Base-by-base conservation (phyloP, 2,329 filamentous ascomycete species). In the Madurella fahalii region DNA sequence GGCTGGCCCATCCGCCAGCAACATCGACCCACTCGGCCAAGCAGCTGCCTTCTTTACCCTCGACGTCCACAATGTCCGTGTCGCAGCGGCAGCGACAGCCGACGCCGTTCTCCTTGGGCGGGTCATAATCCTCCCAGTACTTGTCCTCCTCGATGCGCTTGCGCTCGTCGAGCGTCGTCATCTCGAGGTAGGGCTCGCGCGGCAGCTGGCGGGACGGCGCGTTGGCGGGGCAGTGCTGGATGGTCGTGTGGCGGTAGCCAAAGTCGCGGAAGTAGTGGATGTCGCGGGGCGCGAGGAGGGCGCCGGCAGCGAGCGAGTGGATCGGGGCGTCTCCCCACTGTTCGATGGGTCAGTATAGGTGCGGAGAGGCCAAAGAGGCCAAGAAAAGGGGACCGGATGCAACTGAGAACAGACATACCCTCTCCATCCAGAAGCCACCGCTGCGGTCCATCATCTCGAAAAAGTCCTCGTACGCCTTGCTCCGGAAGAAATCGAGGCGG, bases 251-350 rank as follows among this genome's bases (percentile, higher is more conserved):
- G 67, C 94, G 84, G 75, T 99, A 99, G 52, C 94, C 94, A 73
- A 97, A 93, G 71, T 99, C 94, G 64, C 94, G 90, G 85, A 99
- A 99, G 76, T 99, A 99, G 74, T 99, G 94, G 57, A 99, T 90
- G 67, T 99, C 91, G 52, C 79, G 78, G 45, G 89, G 85, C 2
- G 84, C 80, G 32, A 99, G 81, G 15, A 99, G 84, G 34, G 87
- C 89, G 63, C 94, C 94, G 25, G 94, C 93, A 30, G 94, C 94
- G 49, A 99, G 87, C 39, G 94, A 99, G 75, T 99, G 94, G 64
- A 99, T 96, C 13, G 94, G 94, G 54, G 94, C 94, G 74, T 99
- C 94, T 74, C 94, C 94, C 94, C 94, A 99, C 90, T 96, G 66
- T 54, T 5, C 18, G 20, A 20, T 25, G 34, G 47, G 20, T 50